These are phyloP conservation scores for Pestalotiopsis sp. DNA, from an alignment of 2,329 filamentous ascomycete genomes.

Conservation along the genomic window DNA sequence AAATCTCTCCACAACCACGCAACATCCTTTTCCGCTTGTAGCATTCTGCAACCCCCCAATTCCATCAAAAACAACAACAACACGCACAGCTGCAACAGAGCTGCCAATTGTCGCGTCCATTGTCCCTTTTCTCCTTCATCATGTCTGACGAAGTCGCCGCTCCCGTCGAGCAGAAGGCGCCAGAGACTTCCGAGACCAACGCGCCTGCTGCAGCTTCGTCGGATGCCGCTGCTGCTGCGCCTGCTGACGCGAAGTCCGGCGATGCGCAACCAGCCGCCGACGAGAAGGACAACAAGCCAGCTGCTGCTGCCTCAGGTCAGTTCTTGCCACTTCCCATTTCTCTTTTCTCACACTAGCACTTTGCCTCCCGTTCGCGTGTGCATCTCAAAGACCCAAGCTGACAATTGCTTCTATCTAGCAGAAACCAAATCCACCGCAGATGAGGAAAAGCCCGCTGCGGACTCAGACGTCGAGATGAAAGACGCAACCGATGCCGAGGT, in stretches of 20 bases:
- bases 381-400: conserved; percentile 9
- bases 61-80: not conserved
- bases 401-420: conserved; percentile 25
- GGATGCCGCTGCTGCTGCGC: conserved; percentile 7
- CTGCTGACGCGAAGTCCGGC: not conserved
- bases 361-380: not conserved
- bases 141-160: conserved; percentile 31
- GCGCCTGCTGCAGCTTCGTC: conserved; percentile 11
- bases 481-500: conserved; percentile 26
- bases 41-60: not conserved
- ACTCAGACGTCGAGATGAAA: conserved; percentile 31
- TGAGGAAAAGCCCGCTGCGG: conserved; percentile 27
- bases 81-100: not conserved
- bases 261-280: conserved; percentile 17
- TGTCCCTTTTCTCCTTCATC: conserved; percentile 10
- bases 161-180: conserved; percentile 21
- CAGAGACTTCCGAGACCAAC: conserved; percentile 9
- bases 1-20: conserved; percentile 10
- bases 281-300: conserved; percentile 15
- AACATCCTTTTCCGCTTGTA: not conserved
- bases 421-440: conserved; percentile 25
- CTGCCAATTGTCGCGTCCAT: conserved; percentile 7
- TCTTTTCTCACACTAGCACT: not conserved
- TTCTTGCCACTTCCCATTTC: not conserved
- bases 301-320: conserved; percentile 15